Conservation (phyloP, 2,329 filamentous ascomycete species). For the Rutstroemia sp. region DNA sequence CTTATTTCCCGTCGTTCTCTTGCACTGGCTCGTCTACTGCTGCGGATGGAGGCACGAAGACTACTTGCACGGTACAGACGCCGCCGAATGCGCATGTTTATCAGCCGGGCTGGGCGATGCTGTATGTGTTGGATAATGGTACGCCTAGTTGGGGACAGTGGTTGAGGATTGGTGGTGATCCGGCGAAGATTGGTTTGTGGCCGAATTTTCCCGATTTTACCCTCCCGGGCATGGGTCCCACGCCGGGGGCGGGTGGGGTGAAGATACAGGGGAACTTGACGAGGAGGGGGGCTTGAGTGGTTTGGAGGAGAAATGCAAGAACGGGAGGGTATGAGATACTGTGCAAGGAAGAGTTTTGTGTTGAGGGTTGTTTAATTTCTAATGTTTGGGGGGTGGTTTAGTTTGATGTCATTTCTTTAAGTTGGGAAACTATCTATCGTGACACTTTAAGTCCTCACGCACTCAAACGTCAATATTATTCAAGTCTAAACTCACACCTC, state of each 20-base stretch:
- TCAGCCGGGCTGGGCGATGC: slow-evolving; percentile 57
- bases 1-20: slow-evolving; percentile 43
- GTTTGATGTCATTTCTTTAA: too few species aligned
- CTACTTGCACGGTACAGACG: slow-evolving; percentile 31
- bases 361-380: too few species aligned
- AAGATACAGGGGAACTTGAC: neutral
- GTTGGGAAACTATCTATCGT: too few species aligned
- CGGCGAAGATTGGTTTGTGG: slow-evolving; percentile 54
- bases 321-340: too few species aligned
- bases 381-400: too few species aligned
- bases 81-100: slow-evolving; percentile 48
- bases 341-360: too few species aligned
- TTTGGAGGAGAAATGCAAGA: neutral
- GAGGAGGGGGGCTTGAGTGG: neutral
- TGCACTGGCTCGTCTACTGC: slow-evolving; percentile 17
- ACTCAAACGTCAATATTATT: too few species aligned
- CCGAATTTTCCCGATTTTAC: slow-evolving; percentile 39
- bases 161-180: slow-evolving; percentile 59
- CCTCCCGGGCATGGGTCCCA: neutral
- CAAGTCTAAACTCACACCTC: too few species aligned
- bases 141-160: slow-evolving; percentile 56
- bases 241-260: neutral
- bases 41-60: slow-evolving; percentile 22
- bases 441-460: too few species aligned
- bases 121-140: slow-evolving; percentile 54